Evolutionary conservation across 805 yeast genomes (phyloP).

Genomic region (Peterozyma toletana): DNA sequence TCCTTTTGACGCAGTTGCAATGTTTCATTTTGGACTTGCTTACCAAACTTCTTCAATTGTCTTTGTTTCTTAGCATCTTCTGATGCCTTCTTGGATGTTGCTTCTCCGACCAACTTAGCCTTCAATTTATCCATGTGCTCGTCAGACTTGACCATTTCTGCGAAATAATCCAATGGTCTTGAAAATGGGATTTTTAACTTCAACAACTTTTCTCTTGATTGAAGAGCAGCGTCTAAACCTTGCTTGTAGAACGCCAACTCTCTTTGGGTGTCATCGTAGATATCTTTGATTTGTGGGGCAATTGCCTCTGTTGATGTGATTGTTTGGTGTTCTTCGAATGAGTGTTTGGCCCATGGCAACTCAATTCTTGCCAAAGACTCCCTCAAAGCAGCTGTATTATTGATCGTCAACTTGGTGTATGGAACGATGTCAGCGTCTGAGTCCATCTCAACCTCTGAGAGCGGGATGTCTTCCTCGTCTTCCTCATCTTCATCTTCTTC

Average conservation of each 20-base stretch:
- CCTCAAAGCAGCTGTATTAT: conserved; percentile 77
- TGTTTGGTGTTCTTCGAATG: conserved; percentile 82
- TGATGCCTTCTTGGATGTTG: conserved; percentile 74
- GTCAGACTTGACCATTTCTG: conserved; percentile 97
- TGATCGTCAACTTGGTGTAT: conserved; percentile 79
- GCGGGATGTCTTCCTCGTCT: conserved; percentile 77
- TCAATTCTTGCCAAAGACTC: conserved; percentile 62
- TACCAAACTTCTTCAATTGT: conserved; percentile 92
- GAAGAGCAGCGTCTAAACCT: conserved; percentile 75
- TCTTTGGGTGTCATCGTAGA: conserved; percentile 92
- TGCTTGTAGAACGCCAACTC: conserved; percentile 94
- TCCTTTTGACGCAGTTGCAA: conserved; percentile 90
- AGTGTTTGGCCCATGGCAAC: conserved; percentile 55
- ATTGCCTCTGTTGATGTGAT: conserved; percentile 53
- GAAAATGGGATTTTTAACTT: conserved; percentile 79
- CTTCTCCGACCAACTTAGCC: conserved; percentile 70
- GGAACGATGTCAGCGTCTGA: conserved; percentile 95
- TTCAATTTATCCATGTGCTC: conserved; percentile 96
- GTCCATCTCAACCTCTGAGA: conserved; percentile 87
- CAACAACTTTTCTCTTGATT: conserved; percentile 59
- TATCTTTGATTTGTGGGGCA: conserved; percentile 69
- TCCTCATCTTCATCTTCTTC: conserved; percentile 53
- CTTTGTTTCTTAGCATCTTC: conserved; percentile 94
- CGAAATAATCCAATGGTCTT: conserved; percentile 93
- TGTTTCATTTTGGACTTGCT: conserved; percentile 92